These are phyloP conservation scores for Pestalotiopsis sp. DNA, from an alignment of 2,329 filamentous ascomycete genomes.

Conservation along the genomic window DNA sequence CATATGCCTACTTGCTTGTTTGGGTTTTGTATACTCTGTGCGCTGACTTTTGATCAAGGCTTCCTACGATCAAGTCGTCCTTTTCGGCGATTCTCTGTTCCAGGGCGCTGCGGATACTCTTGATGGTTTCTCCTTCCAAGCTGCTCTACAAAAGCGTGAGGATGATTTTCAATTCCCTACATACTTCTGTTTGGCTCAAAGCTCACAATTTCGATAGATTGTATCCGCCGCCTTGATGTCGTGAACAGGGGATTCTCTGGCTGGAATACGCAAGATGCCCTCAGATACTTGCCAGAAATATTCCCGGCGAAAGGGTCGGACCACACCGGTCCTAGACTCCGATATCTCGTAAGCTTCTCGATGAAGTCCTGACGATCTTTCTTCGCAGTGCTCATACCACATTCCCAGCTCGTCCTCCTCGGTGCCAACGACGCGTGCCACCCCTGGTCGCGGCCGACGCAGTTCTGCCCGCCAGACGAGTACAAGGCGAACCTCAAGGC, in stretches of 20 bases:
- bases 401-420: slow-evolving; percentile 72
- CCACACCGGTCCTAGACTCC: slow-evolving; percentile 60
- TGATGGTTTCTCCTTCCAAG: slow-evolving; percentile 74
- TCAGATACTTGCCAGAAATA: slow-evolving; percentile 70
- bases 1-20: background rate
- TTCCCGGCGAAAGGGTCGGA: slow-evolving; percentile 61
- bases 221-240: slow-evolving; percentile 78
- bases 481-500: slow-evolving; percentile 74
- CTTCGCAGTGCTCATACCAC: background rate
- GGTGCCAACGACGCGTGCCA: slow-evolving; percentile 90
- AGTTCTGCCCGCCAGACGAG: slow-evolving; percentile 77
- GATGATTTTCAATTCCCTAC: slow-evolving; percentile 24
- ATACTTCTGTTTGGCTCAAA: too few species aligned
- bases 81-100: slow-evolving; percentile 90
- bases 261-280: slow-evolving; percentile 78
- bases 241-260: slow-evolving; percentile 87
- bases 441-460: slow-evolving; percentile 61
- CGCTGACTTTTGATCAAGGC: slow-evolving; percentile 32
- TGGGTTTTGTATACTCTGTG: background rate
- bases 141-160: slow-evolving; percentile 71
- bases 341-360: slow-evolving; percentile 61
- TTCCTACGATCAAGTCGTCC: slow-evolving; percentile 73
- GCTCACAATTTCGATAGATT: slow-evolving; percentile 52
- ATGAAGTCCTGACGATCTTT: background rate
- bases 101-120: slow-evolving; percentile 65